Conservation (phyloP, 192 early-diverging fungal species). For the Podila epicladia region DNA sequence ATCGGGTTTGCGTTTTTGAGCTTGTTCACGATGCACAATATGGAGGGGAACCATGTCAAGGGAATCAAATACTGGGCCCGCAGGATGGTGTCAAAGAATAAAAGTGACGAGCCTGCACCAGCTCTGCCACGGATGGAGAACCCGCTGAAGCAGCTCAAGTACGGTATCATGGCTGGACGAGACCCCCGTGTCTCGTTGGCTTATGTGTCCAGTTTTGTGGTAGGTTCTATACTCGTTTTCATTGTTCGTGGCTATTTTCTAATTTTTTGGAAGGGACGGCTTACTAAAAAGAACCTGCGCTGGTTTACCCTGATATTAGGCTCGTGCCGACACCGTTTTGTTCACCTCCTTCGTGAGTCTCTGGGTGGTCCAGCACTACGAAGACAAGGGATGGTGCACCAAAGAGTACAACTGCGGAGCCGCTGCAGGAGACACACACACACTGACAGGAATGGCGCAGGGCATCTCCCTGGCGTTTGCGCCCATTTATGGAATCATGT, state of each 20-base stretch:
- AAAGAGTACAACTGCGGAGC: conserved; percentile 23
- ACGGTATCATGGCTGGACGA: conserved; percentile 67
- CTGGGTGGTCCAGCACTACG: conserved; percentile 69
- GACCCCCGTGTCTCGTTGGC: conserved; percentile 70
- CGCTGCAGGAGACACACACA: conserved; percentile 38
- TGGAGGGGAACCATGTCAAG: neutral
- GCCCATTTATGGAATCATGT: conserved; percentile 62
- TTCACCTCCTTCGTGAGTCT: conserved; percentile 74
- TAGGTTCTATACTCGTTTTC: conserved; percentile 10
- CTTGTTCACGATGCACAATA: conserved; percentile 47
- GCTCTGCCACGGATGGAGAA: neutral
- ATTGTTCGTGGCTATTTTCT: neutral
- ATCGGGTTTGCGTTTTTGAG: conserved; percentile 39
- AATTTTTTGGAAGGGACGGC: too few species aligned
- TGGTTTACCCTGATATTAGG: conserved; percentile 1
- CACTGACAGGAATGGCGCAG: conserved; percentile 67
- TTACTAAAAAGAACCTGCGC: too few species aligned
- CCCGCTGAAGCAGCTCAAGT: conserved; percentile 45
- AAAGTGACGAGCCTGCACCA: neutral
- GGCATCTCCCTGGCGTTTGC: conserved; percentile 71
- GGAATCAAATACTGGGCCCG: neutral
- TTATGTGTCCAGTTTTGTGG: conserved; percentile 72
- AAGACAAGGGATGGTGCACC: conserved; percentile 63
- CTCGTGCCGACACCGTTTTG: conserved; percentile 78
- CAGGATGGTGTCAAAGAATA: neutral